These are phyloP conservation scores for Ogataea allantospora DNA, from an alignment of 805 yeast genomes.

Conservation along the genomic window DNA sequence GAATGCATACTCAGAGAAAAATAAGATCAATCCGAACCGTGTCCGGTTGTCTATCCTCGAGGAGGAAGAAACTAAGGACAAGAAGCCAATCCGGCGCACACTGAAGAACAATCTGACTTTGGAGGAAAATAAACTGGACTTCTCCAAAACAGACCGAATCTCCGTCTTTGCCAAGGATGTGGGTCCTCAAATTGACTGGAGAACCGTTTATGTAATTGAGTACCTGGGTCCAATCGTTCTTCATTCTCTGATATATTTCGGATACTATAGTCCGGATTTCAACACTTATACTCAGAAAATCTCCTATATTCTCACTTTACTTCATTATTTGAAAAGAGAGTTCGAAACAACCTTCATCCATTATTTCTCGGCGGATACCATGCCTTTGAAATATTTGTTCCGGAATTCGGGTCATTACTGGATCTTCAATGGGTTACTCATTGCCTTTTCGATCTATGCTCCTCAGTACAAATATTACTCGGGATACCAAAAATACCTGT, in stretches of 20 bases:
- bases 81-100: slow-evolving; percentile 40
- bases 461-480: slow-evolving; percentile 26
- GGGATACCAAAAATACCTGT: slow-evolving; percentile 33
- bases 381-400: slow-evolving; percentile 87
- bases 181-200: slow-evolving; percentile 93
- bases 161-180: slow-evolving; percentile 75
- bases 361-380: slow-evolving; percentile 81
- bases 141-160: slow-evolving; percentile 32
- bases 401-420: slow-evolving; percentile 91
- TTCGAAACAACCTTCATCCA: slow-evolving; percentile 84
- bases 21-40: slow-evolving; percentile 44
- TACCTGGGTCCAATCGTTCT: slow-evolving; percentile 86
- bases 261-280: slow-evolving; percentile 35
- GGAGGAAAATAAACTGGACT: slow-evolving; percentile 42
- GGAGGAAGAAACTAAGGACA: slow-evolving; percentile 29
- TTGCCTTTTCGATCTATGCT: slow-evolving; percentile 34
- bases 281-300: slow-evolving; percentile 54
- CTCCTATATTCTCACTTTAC: slow-evolving; percentile 54
- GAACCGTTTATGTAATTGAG: slow-evolving; percentile 83
- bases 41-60: slow-evolving; percentile 49
- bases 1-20: slow-evolving; percentile 42
- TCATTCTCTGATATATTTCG: slow-evolving; percentile 65
- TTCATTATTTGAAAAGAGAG: slow-evolving; percentile 87
- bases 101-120: slow-evolving; percentile 46
- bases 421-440: slow-evolving; percentile 72